phyloP scores from a whole-genome alignment of 148 eudicot genomes.

The Rhododendron henanense region DNA sequence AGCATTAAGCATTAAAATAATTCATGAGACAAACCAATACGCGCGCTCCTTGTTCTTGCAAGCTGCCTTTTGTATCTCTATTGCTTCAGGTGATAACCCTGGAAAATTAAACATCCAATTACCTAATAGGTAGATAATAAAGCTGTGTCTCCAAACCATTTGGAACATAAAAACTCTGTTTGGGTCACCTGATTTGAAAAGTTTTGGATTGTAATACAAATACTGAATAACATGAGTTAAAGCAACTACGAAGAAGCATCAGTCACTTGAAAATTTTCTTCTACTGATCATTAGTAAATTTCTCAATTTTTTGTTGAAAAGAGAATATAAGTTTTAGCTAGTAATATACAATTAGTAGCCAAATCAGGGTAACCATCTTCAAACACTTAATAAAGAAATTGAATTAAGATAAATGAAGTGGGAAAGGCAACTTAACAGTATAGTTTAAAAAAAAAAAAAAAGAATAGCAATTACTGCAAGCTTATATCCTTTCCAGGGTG shows the following conservation, averaged over 20 bases:
- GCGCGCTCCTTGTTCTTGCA: slow-evolving; percentile 16
- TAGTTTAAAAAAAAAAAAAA: too few relatives aligned
- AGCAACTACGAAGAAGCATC: not conserved
- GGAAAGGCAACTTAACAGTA: not conserved
- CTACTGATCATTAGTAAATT: not conserved
- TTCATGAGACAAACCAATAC: slow-evolving; percentile 24
- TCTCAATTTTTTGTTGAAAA: not conserved
- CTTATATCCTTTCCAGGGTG: not conserved
- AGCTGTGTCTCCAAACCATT: not conserved
- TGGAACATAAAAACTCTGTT: not conserved
- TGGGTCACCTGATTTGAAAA: not conserved
- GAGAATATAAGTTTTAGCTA: not conserved
- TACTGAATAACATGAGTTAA: not conserved
- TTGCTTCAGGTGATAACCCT: slow-evolving; percentile 23
- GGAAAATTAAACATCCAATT: slow-evolving; percentile 9
- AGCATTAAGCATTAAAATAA: not conserved
- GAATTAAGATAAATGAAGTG: not conserved
- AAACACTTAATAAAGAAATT: not conserved
- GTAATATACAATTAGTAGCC: not conserved
- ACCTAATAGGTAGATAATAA: not conserved
- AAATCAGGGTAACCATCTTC: not conserved
- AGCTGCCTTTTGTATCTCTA: slow-evolving; percentile 9
- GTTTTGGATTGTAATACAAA: not conserved
- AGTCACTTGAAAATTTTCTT: not conserved
- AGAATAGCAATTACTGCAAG: not conserved